Base-by-base conservation (phyloP, 2,329 filamentous ascomycete genomes). In the Talaromyces pinophilus region DNA sequence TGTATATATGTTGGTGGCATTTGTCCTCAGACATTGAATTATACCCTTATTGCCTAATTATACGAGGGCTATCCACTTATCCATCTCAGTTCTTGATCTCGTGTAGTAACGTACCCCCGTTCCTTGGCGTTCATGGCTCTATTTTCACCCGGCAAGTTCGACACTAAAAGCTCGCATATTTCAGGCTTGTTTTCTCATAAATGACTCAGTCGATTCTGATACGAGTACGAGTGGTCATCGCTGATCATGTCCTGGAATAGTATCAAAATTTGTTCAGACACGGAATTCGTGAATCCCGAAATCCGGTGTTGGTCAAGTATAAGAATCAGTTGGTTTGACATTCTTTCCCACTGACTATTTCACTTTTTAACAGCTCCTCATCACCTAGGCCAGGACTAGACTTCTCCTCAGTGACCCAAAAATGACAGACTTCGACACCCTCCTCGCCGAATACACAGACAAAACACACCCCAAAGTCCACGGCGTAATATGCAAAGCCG, bases 371-470 rank as follows among this genome's bases (percentile, higher is more conserved):
- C 1, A 48, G 44, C 44, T 48, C 10, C 44, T 22, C 19, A 10
- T 5, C 3, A 7, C 8, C 44, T 13, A 22, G 19, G 19, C 44
- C 3, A 15, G 19, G 28, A 50, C 11, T 28, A 17, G 1, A 4
- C n/a, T 46, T 46, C n/a, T 46, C 5, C 5, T 10, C 10, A 25
- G 13, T 5, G 10, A 33, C 1, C 1, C 4, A 17, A 19, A 30
- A 33, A 54, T 54, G 50, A 17, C 50, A 2, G 50, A 54, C 28
- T 54, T 54, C 25, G 50, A 54, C 50, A n/a, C 50, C 50, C 50
- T 54, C 3, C 50, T 54, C 28, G 28, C 50, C 25, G 25, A 54
- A 54, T 33, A 54, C 28, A 54, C 50, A 19, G 7, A 5, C 17
- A 33, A 54, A 54, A 0, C 25, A 3, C 3, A 54, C 15, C 50